phyloP scores from a whole-genome alignment of 768 basidiomycete genomes.

The Porphyrellus cyaneotinctus region DNA sequence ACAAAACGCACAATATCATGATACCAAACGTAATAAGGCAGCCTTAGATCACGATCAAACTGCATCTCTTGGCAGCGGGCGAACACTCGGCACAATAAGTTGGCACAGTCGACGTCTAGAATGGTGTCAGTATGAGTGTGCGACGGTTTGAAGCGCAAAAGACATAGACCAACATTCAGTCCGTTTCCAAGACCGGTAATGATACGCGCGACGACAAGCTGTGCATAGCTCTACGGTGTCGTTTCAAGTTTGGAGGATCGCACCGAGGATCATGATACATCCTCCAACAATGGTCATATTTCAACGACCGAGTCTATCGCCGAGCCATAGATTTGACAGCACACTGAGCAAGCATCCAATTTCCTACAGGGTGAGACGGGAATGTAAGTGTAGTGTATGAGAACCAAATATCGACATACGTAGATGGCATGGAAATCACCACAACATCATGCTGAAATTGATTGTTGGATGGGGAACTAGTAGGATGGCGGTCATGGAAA shows the following conservation, averaged over 20 bases:
- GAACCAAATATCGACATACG: no score
- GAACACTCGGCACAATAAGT: conserved; percentile 67
- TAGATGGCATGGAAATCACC: no score
- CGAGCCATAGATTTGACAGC: conserved; percentile 56
- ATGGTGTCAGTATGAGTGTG: background rate
- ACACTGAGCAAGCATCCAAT: conserved; percentile 63
- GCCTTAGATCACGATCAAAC: conserved; percentile 62
- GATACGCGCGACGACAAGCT: conserved; percentile 55
- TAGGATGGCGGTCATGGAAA: no score
- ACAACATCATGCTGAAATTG: no score
- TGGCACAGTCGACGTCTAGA: conserved; percentile 60
- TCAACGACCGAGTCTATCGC: conserved; percentile 57
- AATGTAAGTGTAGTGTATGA: no score
- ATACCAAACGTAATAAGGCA: conserved; percentile 60
- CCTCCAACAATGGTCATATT: conserved; percentile 56
- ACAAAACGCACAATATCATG: conserved; percentile 45
- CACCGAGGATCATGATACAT: conserved; percentile 53
- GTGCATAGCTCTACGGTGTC: conserved; percentile 53
- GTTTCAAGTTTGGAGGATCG: conserved; percentile 61
- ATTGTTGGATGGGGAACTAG: no score
- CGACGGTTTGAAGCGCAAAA: no score
- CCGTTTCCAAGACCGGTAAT: conserved; percentile 65
- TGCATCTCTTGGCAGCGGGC: conserved; percentile 53
- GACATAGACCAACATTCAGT: conserved; percentile 35
- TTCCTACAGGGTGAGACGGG: no score